These are phyloP conservation scores for Sphaerostilbella broomeana DNA, from an alignment of 2,329 filamentous ascomycete genomes.

Conservation along the genomic window DNA sequence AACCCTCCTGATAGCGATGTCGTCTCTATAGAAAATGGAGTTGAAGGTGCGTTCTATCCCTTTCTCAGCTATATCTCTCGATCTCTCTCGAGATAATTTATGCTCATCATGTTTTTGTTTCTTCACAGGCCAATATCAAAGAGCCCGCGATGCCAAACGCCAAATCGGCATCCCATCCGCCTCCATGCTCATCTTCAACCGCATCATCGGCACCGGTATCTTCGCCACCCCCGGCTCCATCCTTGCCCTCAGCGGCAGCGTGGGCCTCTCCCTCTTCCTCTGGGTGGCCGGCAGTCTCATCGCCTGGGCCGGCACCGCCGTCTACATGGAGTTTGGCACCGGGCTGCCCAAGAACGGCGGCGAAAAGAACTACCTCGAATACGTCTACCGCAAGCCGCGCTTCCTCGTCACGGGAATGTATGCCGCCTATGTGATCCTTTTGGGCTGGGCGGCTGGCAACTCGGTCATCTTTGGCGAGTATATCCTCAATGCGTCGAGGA, in stretches of 20 bases:
- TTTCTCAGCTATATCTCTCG: too few species aligned
- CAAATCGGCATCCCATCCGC: slow-evolving; percentile 51
- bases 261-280: slow-evolving; percentile 56
- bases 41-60: slow-evolving; percentile 4
- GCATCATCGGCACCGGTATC: slow-evolving; percentile 61
- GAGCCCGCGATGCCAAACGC: slow-evolving; percentile 42
- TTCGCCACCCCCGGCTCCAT: slow-evolving; percentile 58
- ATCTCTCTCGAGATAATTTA: too few species aligned
- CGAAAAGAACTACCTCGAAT: slow-evolving; percentile 63
- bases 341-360: slow-evolving; percentile 58
- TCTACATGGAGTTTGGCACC: slow-evolving; percentile 61
- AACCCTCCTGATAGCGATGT: slow-evolving; percentile 4
- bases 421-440: slow-evolving; percentile 53
- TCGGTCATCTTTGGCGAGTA: slow-evolving; percentile 66
- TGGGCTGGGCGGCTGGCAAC: slow-evolving; percentile 61
- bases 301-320: slow-evolving; percentile 54
- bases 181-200: slow-evolving; percentile 56
- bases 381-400: slow-evolving; percentile 52
- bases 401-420: slow-evolving; percentile 58
- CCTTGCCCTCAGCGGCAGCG: slow-evolving; percentile 49
- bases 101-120: background rate
- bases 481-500: slow-evolving; percentile 57
- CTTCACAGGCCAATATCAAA: slow-evolving; percentile 25
- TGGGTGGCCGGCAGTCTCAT: slow-evolving; percentile 59
- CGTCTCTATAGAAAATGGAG: slow-evolving; percentile 9